Percentiles rank a stretch among this genome's conserved stretches.
phyloP scores from a whole-genome alignment of 177 flowering plant genomes.

The Telopea speciosissima region DNA sequence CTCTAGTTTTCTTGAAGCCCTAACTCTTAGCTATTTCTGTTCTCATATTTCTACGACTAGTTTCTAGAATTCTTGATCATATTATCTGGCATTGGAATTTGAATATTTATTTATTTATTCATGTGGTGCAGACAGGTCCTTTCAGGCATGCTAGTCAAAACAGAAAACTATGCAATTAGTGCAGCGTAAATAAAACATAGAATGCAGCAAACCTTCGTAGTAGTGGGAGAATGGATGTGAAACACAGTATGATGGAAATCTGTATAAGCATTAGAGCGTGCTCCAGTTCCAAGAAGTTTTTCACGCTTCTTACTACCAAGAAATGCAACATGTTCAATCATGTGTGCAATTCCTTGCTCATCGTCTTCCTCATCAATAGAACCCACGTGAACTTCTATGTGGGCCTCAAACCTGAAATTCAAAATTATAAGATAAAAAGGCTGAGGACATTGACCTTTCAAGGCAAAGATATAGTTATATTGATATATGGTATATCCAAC shows the following conservation, averaged over 20 bases:
- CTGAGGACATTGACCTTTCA: not conserved
- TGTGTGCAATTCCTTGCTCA: constrained; percentile 99
- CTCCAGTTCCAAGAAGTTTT: constrained; percentile 95
- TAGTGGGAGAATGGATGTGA: constrained; percentile 92
- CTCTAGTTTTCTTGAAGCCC: too few relatives aligned
- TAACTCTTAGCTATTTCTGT: too few relatives aligned
- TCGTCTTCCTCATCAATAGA: constrained; percentile 99
- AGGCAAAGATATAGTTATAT: not conserved
- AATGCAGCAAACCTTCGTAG: constrained; percentile 55
- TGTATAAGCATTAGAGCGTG: constrained; percentile 99
- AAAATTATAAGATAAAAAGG: not conserved
- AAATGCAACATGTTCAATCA: constrained; percentile 99
- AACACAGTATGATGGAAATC: constrained; percentile 99
- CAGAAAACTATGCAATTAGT: too few relatives aligned
- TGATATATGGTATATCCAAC: too few relatives aligned
- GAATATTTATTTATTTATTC: too few relatives aligned
- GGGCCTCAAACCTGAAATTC: constrained; percentile 87
- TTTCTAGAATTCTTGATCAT: too few relatives aligned
- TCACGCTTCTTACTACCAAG: constrained; percentile 99
- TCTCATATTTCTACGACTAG: too few relatives aligned
- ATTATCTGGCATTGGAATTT: too few relatives aligned
- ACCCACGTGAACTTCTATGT: constrained; percentile 98
- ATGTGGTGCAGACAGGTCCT: too few relatives aligned
- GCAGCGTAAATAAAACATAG: not conserved
- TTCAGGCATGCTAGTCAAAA: too few relatives aligned